Conservation (phyloP, 768 basidiomycete genomes). For the Collybia nuda region DNA sequence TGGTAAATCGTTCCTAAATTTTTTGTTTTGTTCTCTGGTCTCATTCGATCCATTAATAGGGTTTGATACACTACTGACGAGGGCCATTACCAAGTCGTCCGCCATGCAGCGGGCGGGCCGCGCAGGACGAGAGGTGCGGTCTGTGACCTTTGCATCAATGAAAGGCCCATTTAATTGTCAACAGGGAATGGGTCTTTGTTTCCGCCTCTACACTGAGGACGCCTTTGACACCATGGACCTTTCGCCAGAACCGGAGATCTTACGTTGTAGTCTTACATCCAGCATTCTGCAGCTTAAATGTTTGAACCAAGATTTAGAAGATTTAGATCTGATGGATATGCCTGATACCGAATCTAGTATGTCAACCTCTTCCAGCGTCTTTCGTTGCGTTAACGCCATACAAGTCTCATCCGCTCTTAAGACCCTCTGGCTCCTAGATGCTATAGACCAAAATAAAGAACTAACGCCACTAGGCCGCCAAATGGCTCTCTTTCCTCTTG, state of each 20-base stretch:
- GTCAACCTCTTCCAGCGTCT: conserved; percentile 21
- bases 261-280: conserved; percentile 80
- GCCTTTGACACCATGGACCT: conserved; percentile 65
- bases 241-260: conserved; percentile 86
- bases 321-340: conserved; percentile 86
- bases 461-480: conserved; percentile 75
- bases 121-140: conserved; percentile 85
- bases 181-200: conserved; percentile 83
- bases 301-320: conserved; percentile 76
- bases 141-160: background rate
- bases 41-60: conserved; percentile 43
- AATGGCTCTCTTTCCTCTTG: conserved; percentile 94
- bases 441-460: conserved; percentile 61
- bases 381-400: background rate
- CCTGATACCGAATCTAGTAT: conserved; percentile 75
- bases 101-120: conserved; percentile 95
- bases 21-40: background rate
- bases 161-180: conserved; percentile 1
- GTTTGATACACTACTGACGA: conserved; percentile 83
- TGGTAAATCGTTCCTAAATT: conserved; percentile 34
- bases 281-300: conserved; percentile 86
- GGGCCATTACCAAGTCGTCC: conserved; percentile 85
- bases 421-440: conserved; percentile 77
- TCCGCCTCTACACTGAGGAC: conserved; percentile 87
- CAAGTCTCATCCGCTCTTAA: conserved; percentile 64